Evolutionary conservation across 192 early-diverging fungal species (phyloP).

Genomic region (Rhizophagus prolifer): DNA sequence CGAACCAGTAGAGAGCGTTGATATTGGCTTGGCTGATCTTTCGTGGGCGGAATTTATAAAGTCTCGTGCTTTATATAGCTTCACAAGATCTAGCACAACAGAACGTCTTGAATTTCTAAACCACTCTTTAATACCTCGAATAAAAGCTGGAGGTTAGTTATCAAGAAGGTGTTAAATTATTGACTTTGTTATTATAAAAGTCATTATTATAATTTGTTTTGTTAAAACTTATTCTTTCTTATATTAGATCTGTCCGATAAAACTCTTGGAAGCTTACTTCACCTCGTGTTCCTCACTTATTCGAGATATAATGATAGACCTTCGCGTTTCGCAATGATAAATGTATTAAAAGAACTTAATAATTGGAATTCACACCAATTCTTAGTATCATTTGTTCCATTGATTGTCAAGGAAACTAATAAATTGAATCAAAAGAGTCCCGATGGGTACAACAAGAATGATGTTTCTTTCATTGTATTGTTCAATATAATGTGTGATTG

Average conservation of each 20-base stretch:
- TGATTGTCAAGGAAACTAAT: conserved; percentile 52
- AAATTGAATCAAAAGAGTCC: conserved; percentile 41
- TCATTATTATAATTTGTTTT: neutral
- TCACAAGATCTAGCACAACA: conserved; percentile 12
- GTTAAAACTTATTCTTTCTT: neutral
- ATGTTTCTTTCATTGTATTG: neutral
- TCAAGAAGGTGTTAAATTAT: neutral
- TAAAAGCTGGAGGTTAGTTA: conserved; percentile 23
- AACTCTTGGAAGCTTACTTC: conserved; percentile 43
- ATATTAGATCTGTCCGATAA: conserved; percentile 33
- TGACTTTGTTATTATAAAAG: neutral
- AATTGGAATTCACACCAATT: conserved; percentile 57
- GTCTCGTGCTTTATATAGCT: conserved; percentile 13
- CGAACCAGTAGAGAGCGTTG: neutral
- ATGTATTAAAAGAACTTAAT: conserved; percentile 56
- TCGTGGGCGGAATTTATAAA: conserved; percentile 24
- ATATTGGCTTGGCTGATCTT: conserved; percentile 20
- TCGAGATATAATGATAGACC: conserved; percentile 67
- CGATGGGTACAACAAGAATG: conserved; percentile 39
- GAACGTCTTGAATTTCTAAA: conserved; percentile 24
- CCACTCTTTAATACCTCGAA: conserved; percentile 21
- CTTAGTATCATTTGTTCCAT: conserved; percentile 55
- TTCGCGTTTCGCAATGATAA: conserved; percentile 61
- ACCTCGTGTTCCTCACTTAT: conserved; percentile 57
- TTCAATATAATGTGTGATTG: neutral